Evolutionary conservation across 1,284 basidiomycete genomes (phyloP).

Genomic region (Microbotryum lychnidis-dioicae): DNA sequence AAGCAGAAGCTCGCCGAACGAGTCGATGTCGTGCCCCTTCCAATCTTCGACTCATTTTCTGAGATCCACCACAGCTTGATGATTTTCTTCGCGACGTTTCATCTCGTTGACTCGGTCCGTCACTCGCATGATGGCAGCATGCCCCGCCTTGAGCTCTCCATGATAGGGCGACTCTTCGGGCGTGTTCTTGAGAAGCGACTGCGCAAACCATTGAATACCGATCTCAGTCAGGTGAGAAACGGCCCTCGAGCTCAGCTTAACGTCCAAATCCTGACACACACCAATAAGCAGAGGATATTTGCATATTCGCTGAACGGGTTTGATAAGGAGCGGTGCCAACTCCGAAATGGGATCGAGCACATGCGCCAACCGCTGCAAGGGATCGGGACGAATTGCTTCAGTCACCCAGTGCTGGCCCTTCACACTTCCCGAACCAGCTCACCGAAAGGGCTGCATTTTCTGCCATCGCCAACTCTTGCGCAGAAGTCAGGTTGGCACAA

Average conservation of each 20-base stretch:
- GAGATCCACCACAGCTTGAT: conserved; percentile 78
- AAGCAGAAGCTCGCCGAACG: conserved; percentile 85
- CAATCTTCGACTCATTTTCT: conserved; percentile 89
- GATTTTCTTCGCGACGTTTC: conserved; percentile 69
- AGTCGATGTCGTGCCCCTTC: conserved; percentile 93
- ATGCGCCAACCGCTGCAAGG: conserved; percentile 30
- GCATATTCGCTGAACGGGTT: conserved; percentile 66
- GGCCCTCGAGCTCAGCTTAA: neutral
- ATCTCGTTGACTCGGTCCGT: conserved; percentile 96
- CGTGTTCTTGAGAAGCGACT: conserved; percentile 57
- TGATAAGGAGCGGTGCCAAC: conserved; percentile 74
- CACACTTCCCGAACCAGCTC: too few species aligned
- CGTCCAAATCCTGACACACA: conserved; percentile 41
- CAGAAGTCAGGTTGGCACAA: conserved; percentile 89
- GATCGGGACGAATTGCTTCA: neutral
- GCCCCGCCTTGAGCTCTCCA: conserved; percentile 74
- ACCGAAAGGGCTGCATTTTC: conserved; percentile 77
- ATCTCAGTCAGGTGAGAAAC: neutral
- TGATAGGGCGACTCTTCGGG: conserved; percentile 55
- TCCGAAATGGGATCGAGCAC: conserved; percentile 51
- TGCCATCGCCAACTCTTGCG: conserved; percentile 73
- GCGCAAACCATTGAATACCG: neutral
- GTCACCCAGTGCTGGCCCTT: neutral
- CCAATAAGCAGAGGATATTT: conserved; percentile 65
- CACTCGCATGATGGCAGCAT: conserved; percentile 80